Conservation (phyloP, 176 grass and related monocot genomes). For the Eleusine indica region DNA sequence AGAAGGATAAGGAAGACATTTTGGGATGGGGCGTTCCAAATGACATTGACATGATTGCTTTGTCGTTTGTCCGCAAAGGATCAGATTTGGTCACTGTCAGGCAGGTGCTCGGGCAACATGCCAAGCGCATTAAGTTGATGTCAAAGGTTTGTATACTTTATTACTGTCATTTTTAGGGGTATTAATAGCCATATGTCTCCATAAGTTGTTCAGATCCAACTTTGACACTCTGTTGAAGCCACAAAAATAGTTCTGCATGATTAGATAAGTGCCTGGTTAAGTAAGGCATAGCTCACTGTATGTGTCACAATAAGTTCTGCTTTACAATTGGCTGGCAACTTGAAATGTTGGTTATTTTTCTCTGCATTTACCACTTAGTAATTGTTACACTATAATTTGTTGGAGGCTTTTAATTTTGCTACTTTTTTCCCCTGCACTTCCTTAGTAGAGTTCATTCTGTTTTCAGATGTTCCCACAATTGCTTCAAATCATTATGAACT, state of each 20-base stretch:
- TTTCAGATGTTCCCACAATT: neutral
- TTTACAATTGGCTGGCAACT: neutral
- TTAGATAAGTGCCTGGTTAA: neutral
- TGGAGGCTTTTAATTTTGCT: neutral
- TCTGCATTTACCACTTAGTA: neutral
- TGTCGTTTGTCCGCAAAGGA: conserved; percentile 92
- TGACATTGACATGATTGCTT: conserved; percentile 88
- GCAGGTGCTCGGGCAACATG: conserved; percentile 68
- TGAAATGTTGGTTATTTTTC: neutral
- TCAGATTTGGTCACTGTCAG: conserved; percentile 86
- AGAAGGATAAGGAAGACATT: conserved; percentile 92
- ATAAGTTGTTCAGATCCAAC: neutral
- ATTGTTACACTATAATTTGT: neutral
- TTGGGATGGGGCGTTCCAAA: conserved; percentile 87
- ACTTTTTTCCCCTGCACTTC: neutral
- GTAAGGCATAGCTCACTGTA: neutral
- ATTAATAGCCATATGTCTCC: neutral
- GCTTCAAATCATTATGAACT: neutral
- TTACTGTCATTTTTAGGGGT: neutral
- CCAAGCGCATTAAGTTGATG: conserved; percentile 90
- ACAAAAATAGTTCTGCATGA: neutral
- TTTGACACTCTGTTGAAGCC: neutral
- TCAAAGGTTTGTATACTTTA: conserved; percentile 70
- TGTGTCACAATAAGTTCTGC: conserved; percentile 1
- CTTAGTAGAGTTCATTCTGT: neutral